Evolutionary conservation across 352 stramenopile genomes (phyloP).

Genomic region (Phytophthora sansomeana): DNA sequence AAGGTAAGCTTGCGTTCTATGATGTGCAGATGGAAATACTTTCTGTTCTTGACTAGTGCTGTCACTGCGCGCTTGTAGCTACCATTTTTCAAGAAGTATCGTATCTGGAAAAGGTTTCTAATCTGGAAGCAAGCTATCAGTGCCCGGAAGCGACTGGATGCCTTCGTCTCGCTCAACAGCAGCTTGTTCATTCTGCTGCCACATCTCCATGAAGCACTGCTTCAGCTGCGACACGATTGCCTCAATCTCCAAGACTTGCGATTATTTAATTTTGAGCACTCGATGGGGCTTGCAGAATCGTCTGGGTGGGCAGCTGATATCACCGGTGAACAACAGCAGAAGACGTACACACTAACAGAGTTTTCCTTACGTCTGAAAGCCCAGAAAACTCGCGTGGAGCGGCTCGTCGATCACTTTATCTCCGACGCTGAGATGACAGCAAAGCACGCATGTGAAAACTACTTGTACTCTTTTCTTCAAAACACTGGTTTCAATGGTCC

Average conservation of each 20-base stretch:
- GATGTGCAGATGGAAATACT: not conserved
- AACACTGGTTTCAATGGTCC: constrained; percentile 63
- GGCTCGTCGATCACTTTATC: constrained; percentile 69
- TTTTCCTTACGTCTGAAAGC: constrained; percentile 82
- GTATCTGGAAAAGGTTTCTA: constrained; percentile 91
- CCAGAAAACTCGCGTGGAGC: constrained; percentile 71
- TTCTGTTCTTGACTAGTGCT: not conserved
- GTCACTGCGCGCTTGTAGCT: constrained; percentile 40
- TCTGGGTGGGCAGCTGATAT: not conserved
- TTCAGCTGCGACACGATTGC: constrained; percentile 74
- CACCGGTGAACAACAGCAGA: constrained; percentile 20
- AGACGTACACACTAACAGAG: constrained; percentile 82
- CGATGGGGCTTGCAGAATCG: constrained; percentile 13
- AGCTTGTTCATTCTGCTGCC: constrained; percentile 91
- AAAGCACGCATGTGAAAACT: constrained; percentile 72
- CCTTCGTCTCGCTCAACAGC: constrained; percentile 59
- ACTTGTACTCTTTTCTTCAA: constrained; percentile 64
- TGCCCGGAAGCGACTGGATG: constrained; percentile 46
- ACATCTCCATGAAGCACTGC: constrained; percentile 80
- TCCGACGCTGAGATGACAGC: constrained; percentile 59
- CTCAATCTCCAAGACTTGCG: constrained; percentile 50
- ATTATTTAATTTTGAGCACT: constrained; percentile 43
- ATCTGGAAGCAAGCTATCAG: constrained; percentile 89
- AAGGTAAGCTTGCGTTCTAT: constrained; percentile 45
- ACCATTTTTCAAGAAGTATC: constrained; percentile 92